Base-by-base conservation (phyloP, 2,329 filamentous ascomycete genomes). In the Alternaria infectoria region DNA sequence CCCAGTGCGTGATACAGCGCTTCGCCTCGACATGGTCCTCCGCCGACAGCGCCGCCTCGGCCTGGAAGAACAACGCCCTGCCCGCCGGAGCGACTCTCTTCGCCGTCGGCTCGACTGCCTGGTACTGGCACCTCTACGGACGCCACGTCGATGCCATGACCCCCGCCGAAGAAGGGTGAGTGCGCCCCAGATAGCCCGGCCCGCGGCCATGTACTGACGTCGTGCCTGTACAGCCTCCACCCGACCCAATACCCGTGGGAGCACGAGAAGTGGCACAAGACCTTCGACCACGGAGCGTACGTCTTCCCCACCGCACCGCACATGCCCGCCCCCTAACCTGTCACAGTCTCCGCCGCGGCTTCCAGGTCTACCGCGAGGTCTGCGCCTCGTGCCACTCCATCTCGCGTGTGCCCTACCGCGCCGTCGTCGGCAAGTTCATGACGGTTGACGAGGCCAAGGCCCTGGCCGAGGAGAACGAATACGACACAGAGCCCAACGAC, bases 281-380 rank as follows among this genome's bases (percentile, higher is more conserved):
- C 96, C 74, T 99, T 95, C 81, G 96, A 99, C 79, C 95, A 98
- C 85, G 90, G 92, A 84, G 91, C 93, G 92, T 97, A 90, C 91
- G 93, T 86, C 30, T 45, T 54, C 68, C 63, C 58, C 51, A 23
- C 50, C 26, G 36, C 9, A 26, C 32, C 36, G 40, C 56, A 26
- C 49, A 30, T 36, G 32, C 30, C 17, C 49, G 23, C 17, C 11
- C 32, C 44, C 63, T 68, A 58, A 65, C 40, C 19, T 19, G 45
- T 13, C 40, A 32, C 47, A 97, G 94, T 77, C 93, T 99, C 73
- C 96, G 96, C 83, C 94, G 96, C 86, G 96, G 96, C 84, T 99
- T 98, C 90, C 94, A 97, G 86, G 96, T 99, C 80, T 99, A 99
- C 88, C 93, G 91, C 75, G 96, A 99, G 86, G 96, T 99, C 79